phyloP scores from a whole-genome alignment of 2,329 filamentous ascomycete species.

The Neurospora sp. region DNA sequence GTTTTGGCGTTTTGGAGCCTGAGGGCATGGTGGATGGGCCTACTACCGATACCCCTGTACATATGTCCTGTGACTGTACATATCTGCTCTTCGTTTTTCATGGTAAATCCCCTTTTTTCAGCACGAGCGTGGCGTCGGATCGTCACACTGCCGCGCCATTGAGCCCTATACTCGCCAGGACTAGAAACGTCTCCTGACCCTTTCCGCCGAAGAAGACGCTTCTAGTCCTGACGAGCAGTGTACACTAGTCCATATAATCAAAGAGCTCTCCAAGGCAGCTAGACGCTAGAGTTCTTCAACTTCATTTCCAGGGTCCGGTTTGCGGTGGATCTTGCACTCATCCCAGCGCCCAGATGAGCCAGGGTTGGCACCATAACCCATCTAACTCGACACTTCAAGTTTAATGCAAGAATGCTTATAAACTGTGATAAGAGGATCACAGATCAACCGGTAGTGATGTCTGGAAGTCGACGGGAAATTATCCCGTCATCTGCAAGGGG shows the following conservation, averaged over 20 bases:
- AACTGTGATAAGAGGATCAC: neutral
- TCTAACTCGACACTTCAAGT: too few relatives aligned
- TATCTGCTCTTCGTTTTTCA: conserved; percentile 10
- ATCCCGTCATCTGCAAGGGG: neutral
- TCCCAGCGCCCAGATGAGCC: neutral
- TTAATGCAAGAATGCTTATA: too few relatives aligned
- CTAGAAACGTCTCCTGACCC: too few relatives aligned
- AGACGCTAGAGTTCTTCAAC: neutral
- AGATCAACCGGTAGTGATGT: neutral
- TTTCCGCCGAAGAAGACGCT: too few relatives aligned
- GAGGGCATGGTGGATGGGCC: conserved; percentile 12
- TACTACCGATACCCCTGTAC: conserved; percentile 16
- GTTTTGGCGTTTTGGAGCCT: conserved; percentile 16
- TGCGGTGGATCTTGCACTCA: neutral
- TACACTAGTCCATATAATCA: neutral
- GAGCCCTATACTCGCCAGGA: neutral
- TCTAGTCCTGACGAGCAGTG: too few relatives aligned
- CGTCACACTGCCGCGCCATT: neutral
- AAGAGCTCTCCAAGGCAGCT: neutral
- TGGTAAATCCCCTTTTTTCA: conserved; percentile 7
- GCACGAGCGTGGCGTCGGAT: neutral
- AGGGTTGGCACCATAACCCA: too few relatives aligned
- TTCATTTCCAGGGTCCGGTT: neutral
- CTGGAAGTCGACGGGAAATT: neutral
- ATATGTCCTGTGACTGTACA: conserved; percentile 14